Percentiles rank a stretch among this genome's conserved stretches.
Conservation (phyloP, 1,139 yeast species). For the Sugiyamaella japonica region DNA sequence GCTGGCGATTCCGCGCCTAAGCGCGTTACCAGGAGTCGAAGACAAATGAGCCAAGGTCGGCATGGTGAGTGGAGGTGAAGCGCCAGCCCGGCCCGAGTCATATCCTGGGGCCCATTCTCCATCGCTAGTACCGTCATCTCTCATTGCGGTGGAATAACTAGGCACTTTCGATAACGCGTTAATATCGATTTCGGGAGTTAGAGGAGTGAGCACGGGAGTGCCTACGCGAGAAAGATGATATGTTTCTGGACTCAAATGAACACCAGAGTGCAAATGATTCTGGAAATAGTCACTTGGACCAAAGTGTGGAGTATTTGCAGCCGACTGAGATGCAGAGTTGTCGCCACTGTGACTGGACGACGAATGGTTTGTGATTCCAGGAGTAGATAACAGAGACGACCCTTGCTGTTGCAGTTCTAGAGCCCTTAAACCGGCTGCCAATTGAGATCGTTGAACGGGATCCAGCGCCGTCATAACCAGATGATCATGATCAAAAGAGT, state of each 20-base stretch:
- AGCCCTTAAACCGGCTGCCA: conserved; percentile 37
- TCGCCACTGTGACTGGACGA: conserved; percentile 6
- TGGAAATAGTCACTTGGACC: conserved; percentile 17
- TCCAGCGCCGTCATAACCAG: conserved; percentile 37
- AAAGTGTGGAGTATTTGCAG: conserved; percentile 31
- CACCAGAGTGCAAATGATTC: conserved; percentile 7
- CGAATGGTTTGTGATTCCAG: conserved; percentile 11
- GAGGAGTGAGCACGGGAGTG: conserved; percentile 23
- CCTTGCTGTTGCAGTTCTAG: conserved; percentile 32
- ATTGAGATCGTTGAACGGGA: conserved; percentile 32
- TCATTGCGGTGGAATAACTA: conserved; percentile 70
- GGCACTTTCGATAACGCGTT: conserved; percentile 68
- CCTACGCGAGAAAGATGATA: conserved; percentile 27
- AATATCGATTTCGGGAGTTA: conserved; percentile 45
- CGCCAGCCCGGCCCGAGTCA: conserved; percentile 22
- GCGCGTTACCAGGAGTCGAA: conserved; percentile 15
- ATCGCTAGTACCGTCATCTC: conserved; percentile 30
- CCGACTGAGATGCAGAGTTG: conserved; percentile 30
- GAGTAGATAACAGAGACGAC: conserved; percentile 7
- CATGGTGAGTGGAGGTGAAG: conserved; percentile 17
- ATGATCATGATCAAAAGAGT: conserved; percentile 35
- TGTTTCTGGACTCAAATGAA: conserved; percentile 24
- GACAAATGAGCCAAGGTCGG: conserved; percentile 19
- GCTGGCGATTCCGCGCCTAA: conserved; percentile 3
- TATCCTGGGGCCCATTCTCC: conserved; percentile 39